Conservation (phyloP, 768 basidiomycete species). For the Russula earlei region DNA sequence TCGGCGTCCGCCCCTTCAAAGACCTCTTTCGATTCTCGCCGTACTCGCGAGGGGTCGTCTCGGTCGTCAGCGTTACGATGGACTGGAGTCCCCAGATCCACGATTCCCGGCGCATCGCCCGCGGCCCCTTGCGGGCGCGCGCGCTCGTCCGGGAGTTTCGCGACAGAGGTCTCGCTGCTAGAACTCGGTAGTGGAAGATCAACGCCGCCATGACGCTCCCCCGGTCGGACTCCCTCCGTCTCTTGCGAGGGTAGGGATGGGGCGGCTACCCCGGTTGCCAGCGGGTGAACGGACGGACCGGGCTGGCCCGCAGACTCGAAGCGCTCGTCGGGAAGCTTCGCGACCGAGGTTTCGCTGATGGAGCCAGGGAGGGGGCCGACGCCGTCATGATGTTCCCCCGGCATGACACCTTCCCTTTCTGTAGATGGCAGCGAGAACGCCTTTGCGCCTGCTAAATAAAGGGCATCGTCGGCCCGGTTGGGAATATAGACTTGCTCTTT, state of each 20-base stretch:
- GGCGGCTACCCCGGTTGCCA: not conserved
- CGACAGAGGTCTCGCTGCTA: slow-evolving; percentile 35
- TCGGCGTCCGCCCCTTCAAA: not conserved
- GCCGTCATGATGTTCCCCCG: slow-evolving; percentile 30
- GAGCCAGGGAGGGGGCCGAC: slow-evolving; percentile 43
- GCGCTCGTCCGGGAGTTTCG: slow-evolving; percentile 40
- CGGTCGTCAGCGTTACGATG: not conserved
- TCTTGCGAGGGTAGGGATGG: slow-evolving; percentile 30
- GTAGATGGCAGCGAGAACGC: slow-evolving; percentile 29
- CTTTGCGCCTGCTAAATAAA: not conserved
- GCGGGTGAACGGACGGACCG: not conserved
- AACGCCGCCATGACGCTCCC: slow-evolving; percentile 31
- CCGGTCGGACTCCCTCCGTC: slow-evolving; percentile 25
- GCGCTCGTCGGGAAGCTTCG: slow-evolving; percentile 41
- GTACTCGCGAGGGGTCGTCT: not conserved
- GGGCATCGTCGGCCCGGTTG: not conserved
- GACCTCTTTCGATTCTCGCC: not conserved
- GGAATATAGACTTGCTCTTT: not conserved
- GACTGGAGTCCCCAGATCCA: not conserved
- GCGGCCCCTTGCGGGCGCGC: too few species aligned
- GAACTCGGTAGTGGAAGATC: slow-evolving; percentile 40
- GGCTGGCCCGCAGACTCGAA: not conserved
- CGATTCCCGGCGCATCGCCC: too few species aligned
- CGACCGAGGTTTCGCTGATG: slow-evolving; percentile 36
- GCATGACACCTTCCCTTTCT: slow-evolving; percentile 27